A percentile compares a stretch with the other conserved stretches of the same genome.
phyloP scores from a whole-genome alignment of 208 protist genomes.

The Leishmania major region DNA sequence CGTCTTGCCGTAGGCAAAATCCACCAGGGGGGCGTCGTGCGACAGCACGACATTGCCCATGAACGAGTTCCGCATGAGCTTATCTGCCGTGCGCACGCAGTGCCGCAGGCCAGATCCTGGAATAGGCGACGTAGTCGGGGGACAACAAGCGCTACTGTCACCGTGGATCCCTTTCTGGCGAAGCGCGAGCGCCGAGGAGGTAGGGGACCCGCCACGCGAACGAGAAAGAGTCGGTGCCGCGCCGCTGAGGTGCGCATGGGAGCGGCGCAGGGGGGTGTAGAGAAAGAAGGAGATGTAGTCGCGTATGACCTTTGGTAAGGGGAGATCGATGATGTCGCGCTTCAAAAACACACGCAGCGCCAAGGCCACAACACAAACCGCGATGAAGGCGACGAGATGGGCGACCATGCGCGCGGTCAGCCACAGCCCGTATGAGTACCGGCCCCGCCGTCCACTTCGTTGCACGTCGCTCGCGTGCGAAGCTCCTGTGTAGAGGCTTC shows the following conservation, averaged over 20 bases:
- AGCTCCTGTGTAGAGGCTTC: constrained; percentile 13
- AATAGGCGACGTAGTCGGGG: background rate
- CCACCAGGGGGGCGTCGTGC: constrained; percentile 21
- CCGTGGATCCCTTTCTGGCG: background rate
- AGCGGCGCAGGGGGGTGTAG: constrained; percentile 25
- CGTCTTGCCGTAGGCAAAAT: background rate
- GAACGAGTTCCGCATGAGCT: constrained; percentile 34
- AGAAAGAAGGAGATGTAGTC: constrained; percentile 46
- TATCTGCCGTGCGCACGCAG: constrained; percentile 37
- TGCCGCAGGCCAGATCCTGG: constrained; percentile 33
- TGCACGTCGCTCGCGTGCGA: background rate
- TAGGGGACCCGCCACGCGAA: background rate
- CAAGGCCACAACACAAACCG: constrained; percentile 37
- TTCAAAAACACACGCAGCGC: constrained; percentile 49
- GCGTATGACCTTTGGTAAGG: constrained; percentile 41
- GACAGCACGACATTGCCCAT: constrained; percentile 25
- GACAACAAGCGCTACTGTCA: background rate
- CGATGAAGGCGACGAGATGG: constrained; percentile 51
- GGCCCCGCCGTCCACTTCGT: background rate
- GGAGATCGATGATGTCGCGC: constrained; percentile 49
- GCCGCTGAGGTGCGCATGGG: constrained; percentile 5
- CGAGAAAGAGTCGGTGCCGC: background rate
- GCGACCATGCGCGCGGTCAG: constrained; percentile 38
- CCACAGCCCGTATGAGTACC: constrained; percentile 36
- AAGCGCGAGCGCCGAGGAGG: background rate